phyloP scores from a whole-genome alignment of 495 filamentous ascomycete species.

The Xylaria scruposa region DNA sequence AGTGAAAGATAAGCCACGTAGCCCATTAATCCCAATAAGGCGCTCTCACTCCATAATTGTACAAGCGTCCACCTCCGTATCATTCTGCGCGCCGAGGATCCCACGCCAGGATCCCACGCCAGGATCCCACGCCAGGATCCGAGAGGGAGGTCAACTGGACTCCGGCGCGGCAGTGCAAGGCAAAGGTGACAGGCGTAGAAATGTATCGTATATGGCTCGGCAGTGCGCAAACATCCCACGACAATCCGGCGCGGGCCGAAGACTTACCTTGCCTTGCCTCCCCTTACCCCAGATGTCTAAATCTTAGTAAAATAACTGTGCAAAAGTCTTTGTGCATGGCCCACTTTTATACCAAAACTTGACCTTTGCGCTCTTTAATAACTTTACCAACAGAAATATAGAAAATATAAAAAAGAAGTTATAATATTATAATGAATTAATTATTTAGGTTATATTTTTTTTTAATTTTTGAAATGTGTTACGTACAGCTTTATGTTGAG shows the following conservation, averaged over 20 bases:
- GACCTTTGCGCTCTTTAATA: no score
- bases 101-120: not conserved
- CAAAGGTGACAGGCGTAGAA: not conserved
- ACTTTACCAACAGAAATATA: no score
- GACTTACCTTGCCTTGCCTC: not conserved
- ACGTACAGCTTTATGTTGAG: no score
- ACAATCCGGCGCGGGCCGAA: constrained; percentile 19
- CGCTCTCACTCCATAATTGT: not conserved
- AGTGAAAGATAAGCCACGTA: not conserved
- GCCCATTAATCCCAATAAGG: not conserved
- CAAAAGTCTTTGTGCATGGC: no score
- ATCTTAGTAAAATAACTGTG: not conserved
- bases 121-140: not conserved
- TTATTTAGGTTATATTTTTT: no score
- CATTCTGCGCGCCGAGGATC: not conserved
- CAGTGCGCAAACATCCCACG: not conserved
- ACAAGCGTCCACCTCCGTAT: not conserved
- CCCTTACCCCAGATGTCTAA: constrained; percentile 8
- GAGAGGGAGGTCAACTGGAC: not conserved
- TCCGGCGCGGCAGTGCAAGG: not conserved
- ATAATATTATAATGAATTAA: no score
- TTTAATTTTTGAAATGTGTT: no score
- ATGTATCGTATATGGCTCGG: not conserved
- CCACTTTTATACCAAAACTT: no score
- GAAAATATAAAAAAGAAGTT: no score